A percentile compares a stretch with the other conserved stretches of the same genome.
phyloP scores from a whole-genome alignment of 2,329 filamentous ascomycete species.

The Aspergillus arachidicola region DNA sequence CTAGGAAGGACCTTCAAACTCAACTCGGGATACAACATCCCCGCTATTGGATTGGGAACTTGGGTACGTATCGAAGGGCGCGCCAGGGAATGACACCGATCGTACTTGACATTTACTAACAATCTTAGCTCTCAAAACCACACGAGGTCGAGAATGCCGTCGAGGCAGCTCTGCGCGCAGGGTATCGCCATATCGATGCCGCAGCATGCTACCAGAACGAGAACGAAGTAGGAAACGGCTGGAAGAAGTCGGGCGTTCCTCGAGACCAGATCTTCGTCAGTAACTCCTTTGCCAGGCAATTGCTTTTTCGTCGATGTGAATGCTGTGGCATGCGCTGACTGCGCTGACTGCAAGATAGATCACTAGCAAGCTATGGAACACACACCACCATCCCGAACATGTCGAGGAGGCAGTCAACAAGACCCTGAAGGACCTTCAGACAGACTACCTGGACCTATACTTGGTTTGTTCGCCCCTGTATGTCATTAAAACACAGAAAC shows the following conservation, averaged over 20 bases:
- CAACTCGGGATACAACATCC: constrained; percentile 47
- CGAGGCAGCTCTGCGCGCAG: constrained; percentile 44
- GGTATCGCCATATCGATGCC: constrained; percentile 48
- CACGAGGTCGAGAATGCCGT: constrained; percentile 54
- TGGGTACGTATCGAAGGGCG: constrained; percentile 32
- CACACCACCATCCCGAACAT: constrained; percentile 52
- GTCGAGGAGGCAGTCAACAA: constrained; percentile 53
- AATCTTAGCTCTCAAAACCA: constrained; percentile 33
- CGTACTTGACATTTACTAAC: neutral
- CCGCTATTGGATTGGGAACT: constrained; percentile 47
- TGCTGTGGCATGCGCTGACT: neutral
- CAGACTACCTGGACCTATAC: constrained; percentile 58
- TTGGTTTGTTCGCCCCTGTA: constrained; percentile 42
- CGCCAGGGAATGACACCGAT: neutral
- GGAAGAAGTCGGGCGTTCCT: constrained; percentile 36
- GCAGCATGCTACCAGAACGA: constrained; percentile 45
- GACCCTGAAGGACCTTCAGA: constrained; percentile 53
- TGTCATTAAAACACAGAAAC: neutral
- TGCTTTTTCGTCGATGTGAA: neutral
- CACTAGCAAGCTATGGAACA: constrained; percentile 64
- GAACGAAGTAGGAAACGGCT: constrained; percentile 34
- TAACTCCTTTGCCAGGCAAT: constrained; percentile 17
- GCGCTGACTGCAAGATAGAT: constrained; percentile 35
- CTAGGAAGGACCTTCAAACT: constrained; percentile 41
- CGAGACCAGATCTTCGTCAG: constrained; percentile 36